Base-by-base conservation (phyloP, 106 monocot species). In the Allium fistulosum region DNA sequence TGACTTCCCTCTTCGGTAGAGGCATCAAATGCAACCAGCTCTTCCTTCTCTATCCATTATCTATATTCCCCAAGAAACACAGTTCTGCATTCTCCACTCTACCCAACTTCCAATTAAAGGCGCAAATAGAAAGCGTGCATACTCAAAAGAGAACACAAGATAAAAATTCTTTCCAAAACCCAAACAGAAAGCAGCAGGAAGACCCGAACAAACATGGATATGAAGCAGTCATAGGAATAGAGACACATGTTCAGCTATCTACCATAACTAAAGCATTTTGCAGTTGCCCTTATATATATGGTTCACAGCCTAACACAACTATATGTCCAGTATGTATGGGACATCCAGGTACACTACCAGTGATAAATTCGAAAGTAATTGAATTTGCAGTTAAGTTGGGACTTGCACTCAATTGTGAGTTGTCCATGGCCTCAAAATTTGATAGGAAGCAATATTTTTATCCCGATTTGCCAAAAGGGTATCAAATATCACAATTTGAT, bases 371-470 rank as follows among this genome's bases (percentile, higher is more conserved):
- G 2, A 92, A 82, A 63, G 84, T 97, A 26, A 79, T 97, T 11
- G 84, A 84, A 22, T 89, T 84, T 57, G 96, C 96, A 0, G 86
- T 97, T 17, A 88, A 75, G 68, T 62, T 97, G 65, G 88, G 86
- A 2, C 82, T 92, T 46, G 91, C 96, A 14, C 92, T 97, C 50
- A 97, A 97, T 22, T 97, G 96, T 55, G 66, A 82, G 37, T 49
- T 97, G 14, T 78, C 82, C 2, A 56, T 79, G 78, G 66, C 49
- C 2, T 97, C 96, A 46, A 97, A 97, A 77, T 97, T 97, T 71
- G 96, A 97, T 55, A 73, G 92, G 68, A 97, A 97, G 62, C 96
- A 97, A 72, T 97, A 97, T 61, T 97, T 97, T 75, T 97, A 97
- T 58, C 96, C 96, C 18, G 96, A 97, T 69, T 82, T 97, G 17